Conservation (phyloP, 495 filamentous ascomycete species). For the Penicillium macrosclerotiorum region DNA sequence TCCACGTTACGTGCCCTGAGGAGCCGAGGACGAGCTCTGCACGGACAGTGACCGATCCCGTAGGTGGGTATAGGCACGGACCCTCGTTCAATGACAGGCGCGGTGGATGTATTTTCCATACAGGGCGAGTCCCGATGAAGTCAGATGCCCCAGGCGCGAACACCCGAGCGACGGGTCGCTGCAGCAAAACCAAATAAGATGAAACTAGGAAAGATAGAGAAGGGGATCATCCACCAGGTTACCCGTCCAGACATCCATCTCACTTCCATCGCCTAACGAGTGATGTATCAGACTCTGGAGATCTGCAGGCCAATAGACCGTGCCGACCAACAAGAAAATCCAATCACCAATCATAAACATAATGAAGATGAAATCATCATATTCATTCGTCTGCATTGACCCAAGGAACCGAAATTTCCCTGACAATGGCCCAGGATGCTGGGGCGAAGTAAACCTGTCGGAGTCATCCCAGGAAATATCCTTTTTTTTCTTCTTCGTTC, state of each 20-base stretch:
- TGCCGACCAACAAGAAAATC: conserved; percentile 10
- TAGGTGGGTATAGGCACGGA: conserved; percentile 12
- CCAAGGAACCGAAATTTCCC: conserved; percentile 16
- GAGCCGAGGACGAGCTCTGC: conserved; percentile 25
- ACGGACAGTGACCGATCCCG: conserved; percentile 26
- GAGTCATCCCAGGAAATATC: conserved; percentile 22
- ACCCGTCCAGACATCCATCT: conserved; percentile 32
- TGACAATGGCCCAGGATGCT: conserved; percentile 20
- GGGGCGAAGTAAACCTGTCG: conserved; percentile 24
- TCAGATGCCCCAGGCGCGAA: conserved; percentile 40
- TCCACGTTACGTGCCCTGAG: conserved; percentile 35
- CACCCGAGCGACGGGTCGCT: conserved; percentile 39
- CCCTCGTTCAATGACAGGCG: conserved; percentile 1
- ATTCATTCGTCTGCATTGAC: conserved; percentile 8
- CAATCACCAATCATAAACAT: background rate
- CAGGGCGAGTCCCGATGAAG: conserved; percentile 26
- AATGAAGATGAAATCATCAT: too few relatives aligned
- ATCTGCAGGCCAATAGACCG: conserved; percentile 30
- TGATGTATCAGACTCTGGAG: conserved; percentile 36
- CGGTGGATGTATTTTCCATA: conserved; percentile 29
- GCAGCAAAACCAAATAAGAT: conserved; percentile 44
- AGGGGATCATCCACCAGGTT: conserved; percentile 37
- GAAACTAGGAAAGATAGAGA: conserved; percentile 37
- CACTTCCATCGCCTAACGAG: conserved; percentile 35
- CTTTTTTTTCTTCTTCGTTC: background rate